Base-by-base conservation (phyloP, 345 rosid genomes). In the Hevea brasiliensis region DNA sequence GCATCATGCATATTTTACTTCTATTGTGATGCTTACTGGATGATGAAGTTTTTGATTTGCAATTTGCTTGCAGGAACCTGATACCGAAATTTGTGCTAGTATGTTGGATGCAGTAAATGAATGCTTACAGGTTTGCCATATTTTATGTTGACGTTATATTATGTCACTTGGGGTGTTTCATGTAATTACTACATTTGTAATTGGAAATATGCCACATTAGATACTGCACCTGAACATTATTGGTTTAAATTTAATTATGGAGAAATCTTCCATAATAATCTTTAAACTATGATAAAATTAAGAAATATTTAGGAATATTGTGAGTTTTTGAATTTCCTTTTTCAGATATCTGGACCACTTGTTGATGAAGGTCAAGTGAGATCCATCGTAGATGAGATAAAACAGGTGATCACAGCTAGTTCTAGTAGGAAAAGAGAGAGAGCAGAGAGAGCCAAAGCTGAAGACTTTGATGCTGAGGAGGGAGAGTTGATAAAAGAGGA, bases 401-500 rank as follows among this genome's bases (percentile, higher is more conserved):
- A 96, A 78, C 94, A 85, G 77, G 97, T 91, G 53, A 89, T 96
- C 78, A 93, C 97, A 29, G 97, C 99, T 67, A 96, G 99, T 88
- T 88, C 96, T 48, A 96, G 96, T 72, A 87, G 99, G 78, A 96
- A 93, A 70, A 83, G 88, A 57, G 99, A 96, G 79, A 77, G 99
- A 79, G 97, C 92, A 57, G 98, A 96, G 76, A 90, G 99, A 76
- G 84, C 94, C 75, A 87, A 77, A 84, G 99, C 96, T 58, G 99
- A 96, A 86, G 99, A 96, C 71, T 96, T 96, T 78, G 99, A 96
- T 77, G 96, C 95, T 23, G 99, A 96, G 89, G 99, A 96, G 81
- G 87, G 90, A 41, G 99, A 96, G 83, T 86, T 96, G 88, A 89
- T 96, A 63, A 91, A 84, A 85, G 99, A 96, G 86, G 99, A 93